Evolutionary conservation across 164 flowering plant species (phyloP), one percentile per base, ranked within the genome.

Genomic region (Euptelea pleiosperma): DNA sequence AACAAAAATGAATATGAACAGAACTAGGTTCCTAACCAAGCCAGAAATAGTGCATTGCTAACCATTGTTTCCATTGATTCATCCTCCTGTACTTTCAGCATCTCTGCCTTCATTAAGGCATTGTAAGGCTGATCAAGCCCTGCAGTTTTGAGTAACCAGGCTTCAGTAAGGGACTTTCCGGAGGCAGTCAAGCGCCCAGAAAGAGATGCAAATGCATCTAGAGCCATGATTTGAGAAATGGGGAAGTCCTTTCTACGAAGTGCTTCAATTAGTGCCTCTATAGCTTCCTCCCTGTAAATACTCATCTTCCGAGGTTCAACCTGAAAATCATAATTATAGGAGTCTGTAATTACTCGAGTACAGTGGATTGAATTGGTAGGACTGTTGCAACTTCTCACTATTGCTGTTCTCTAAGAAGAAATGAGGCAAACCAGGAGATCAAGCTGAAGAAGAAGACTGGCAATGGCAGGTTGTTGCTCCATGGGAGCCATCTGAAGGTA

Each of bases 261-360:
- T 60, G 80, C 79, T 79, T 84, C 91, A 53, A 81, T 69, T 40
- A 84, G 55, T 52, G 82, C 65, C 43, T 85, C 91, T 47, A 83
- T 60, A 53, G 95, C 80, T 69, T 85, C 91, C 71, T 87, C 95
- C 48, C 95, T 77, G 70, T 83, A 85, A 35, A 85, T 83, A 71
- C 91, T 85, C 91, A 85, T 87, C 69, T 87, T 85, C 51, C 77
- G 68, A 44, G 95, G 95, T 60, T 83, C 84, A 72, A 65, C 85
- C 89, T 87, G 70, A 22, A 62, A 65, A 25, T 26, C 7, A 28
- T n/a, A 68, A 28, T 55, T 31, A 40, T 48, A 46, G 48, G 52
- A 9, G 18, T 48, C 24, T 30, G 19, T 15, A 8, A 60, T 29
- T 55, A 51, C 46, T 34, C 15, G 26, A 44, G 12, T 30, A 25